Percentiles rank a stretch among this genome's conserved stretches.
These are phyloP conservation scores for Umbellularia californica DNA, from an alignment of 164 flowering plant genomes.

Conservation along the genomic window DNA sequence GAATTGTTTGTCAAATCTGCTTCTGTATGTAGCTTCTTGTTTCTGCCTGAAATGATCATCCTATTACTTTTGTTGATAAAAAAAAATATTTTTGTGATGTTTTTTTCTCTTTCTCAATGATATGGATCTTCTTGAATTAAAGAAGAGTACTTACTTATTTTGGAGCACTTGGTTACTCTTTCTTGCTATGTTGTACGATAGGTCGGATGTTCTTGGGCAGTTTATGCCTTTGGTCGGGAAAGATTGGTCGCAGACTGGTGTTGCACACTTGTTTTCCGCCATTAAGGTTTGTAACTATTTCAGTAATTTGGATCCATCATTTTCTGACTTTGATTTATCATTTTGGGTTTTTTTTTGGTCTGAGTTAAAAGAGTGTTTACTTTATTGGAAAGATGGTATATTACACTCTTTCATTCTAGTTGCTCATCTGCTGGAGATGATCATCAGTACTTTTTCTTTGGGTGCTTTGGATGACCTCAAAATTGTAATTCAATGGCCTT, in stretches of 20 bases:
- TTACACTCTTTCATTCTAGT: too few species aligned
- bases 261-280: conserved; percentile 87
- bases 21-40: background rate
- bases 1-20: background rate
- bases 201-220: conserved; percentile 98
- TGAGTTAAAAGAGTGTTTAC: too few species aligned
- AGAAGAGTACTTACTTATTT: conserved; percentile 2
- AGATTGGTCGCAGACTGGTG: conserved; percentile 98
- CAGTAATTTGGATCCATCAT: background rate
- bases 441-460: too few species aligned
- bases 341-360: too few species aligned
- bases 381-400: too few species aligned
- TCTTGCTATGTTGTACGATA: conserved; percentile 17
- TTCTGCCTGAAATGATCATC: background rate
- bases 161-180: conserved; percentile 3
- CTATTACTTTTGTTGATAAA: background rate
- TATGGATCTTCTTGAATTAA: background rate
- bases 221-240: conserved; percentile 97
- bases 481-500: too few species aligned
- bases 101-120: background rate
- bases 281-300: conserved; percentile 61
- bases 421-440: too few species aligned
- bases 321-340: too few species aligned
- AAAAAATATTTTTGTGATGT: background rate
- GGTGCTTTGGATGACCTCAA: too few species aligned